These are phyloP conservation scores for Erysimum cheiranthoides DNA, from an alignment of 345 rosid genomes.

Conservation along the genomic window DNA sequence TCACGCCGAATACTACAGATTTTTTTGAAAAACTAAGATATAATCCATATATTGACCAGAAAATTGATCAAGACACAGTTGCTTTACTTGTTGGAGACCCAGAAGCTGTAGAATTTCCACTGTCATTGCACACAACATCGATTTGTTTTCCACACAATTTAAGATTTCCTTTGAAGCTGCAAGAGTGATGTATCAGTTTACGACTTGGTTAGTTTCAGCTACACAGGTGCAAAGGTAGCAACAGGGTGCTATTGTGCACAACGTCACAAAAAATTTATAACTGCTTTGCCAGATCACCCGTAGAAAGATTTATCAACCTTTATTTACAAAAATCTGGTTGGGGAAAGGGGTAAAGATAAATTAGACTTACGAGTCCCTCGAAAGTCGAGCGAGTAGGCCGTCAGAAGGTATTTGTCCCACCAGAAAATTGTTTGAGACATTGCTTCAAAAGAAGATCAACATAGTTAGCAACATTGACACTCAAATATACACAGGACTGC, in stretches of 20 bases:
- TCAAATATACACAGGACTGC: not conserved
- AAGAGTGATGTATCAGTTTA: constrained; percentile 34
- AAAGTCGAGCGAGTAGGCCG: constrained; percentile 64
- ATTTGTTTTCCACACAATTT: constrained; percentile 88
- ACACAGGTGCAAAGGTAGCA: constrained; percentile 15
- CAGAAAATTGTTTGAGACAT: constrained; percentile 89
- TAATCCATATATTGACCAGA: constrained; percentile 11
- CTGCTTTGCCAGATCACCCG: constrained; percentile 11
- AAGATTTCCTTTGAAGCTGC: constrained; percentile 83
- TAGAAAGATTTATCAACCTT: constrained; percentile 13
- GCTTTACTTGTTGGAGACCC: constrained; percentile 62
- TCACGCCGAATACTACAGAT: constrained; percentile 22
- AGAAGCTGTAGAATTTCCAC: constrained; percentile 54
- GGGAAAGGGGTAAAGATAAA: constrained; percentile 13
- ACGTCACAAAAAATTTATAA: not conserved
- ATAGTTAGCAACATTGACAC: constrained; percentile 37
- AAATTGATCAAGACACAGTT: constrained; percentile 5
- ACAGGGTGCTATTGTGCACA: constrained; percentile 12
- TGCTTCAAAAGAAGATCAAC: constrained; percentile 60
- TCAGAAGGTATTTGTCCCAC: constrained; percentile 81
- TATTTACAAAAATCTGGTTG: constrained; percentile 25
- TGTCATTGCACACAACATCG: constrained; percentile 59
- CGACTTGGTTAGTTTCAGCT: constrained; percentile 13
- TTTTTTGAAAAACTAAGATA: constrained; percentile 18
- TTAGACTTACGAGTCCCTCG: constrained; percentile 74